These are phyloP conservation scores for Hypoxylon perforatum DNA, from an alignment of 495 filamentous ascomycete genomes.

Conservation along the genomic window DNA sequence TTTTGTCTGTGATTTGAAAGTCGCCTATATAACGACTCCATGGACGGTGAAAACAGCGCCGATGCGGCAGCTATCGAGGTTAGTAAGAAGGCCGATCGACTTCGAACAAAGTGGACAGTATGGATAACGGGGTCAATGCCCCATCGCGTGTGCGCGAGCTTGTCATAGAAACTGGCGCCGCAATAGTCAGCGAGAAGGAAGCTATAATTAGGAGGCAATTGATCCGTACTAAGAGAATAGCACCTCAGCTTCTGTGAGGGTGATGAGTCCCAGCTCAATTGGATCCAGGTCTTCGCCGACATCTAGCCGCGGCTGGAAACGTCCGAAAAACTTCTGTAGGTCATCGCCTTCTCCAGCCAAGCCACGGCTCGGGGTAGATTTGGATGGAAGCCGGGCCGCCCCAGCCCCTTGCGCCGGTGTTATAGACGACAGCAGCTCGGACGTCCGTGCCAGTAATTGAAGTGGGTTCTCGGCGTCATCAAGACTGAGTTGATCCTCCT, in stretches of 20 bases:
- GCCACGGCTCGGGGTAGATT: slow-evolving; percentile 31
- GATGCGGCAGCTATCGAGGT: slow-evolving; percentile 75
- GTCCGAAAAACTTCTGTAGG: slow-evolving; percentile 68
- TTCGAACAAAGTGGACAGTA: slow-evolving; percentile 70
- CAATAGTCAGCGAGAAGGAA: slow-evolving; percentile 21
- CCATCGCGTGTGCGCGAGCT: slow-evolving; percentile 79
- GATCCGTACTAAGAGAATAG: slow-evolving; percentile 70
- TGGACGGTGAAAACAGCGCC: slow-evolving; percentile 70
- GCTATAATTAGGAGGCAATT: neutral
- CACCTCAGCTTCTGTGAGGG: slow-evolving; percentile 67
- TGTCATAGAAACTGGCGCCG: slow-evolving; percentile 69
- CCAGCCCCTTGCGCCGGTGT: slow-evolving; percentile 35
- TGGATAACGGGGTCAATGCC: slow-evolving; percentile 75
- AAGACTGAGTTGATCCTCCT: slow-evolving; percentile 66
- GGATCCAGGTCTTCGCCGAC: slow-evolving; percentile 72
- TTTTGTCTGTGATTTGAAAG: slow-evolving; percentile 71
- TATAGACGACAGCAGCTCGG: slow-evolving; percentile 71
- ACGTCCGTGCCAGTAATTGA: slow-evolving; percentile 75
- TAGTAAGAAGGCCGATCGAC: slow-evolving; percentile 74
- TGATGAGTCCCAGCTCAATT: slow-evolving; percentile 72
- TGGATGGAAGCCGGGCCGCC: slow-evolving; percentile 22
- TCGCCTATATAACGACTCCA: slow-evolving; percentile 70
- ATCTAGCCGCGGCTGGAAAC: slow-evolving; percentile 69
- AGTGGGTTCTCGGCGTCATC: slow-evolving; percentile 81
- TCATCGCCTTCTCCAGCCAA: slow-evolving; percentile 43